Conservation (phyloP, 1,284 basidiomycete genomes). For the Ustilago vetiveriae region DNA sequence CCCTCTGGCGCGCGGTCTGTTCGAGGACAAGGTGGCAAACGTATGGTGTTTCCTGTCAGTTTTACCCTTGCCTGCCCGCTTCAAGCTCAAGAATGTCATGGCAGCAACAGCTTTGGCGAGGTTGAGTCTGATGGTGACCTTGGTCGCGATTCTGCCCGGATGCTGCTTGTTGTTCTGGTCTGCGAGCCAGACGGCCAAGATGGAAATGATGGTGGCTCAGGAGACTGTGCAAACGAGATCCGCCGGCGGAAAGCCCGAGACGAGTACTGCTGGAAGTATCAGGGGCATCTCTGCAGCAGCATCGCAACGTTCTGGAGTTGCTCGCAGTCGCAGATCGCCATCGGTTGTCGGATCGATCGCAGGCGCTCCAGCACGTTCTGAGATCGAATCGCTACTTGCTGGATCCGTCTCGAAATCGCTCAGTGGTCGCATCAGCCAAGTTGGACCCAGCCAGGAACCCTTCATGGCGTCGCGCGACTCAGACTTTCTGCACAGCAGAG, state of each 20-base stretch:
- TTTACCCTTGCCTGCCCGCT: slow-evolving; percentile 53
- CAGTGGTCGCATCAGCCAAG: slow-evolving; percentile 15
- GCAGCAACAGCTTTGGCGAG: slow-evolving; percentile 57
- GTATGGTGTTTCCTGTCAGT: slow-evolving; percentile 75
- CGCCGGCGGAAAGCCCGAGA: not conserved
- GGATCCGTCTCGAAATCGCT: slow-evolving; percentile 38
- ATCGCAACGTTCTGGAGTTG: slow-evolving; percentile 16
- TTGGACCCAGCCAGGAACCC: slow-evolving; percentile 2
- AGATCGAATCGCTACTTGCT: slow-evolving; percentile 52
- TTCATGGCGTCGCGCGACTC: slow-evolving; percentile 55
- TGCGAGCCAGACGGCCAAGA: slow-evolving; percentile 52
- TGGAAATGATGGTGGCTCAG: slow-evolving; percentile 59
- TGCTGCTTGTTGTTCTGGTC: slow-evolving; percentile 60
- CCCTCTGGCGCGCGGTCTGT: slow-evolving; percentile 86
- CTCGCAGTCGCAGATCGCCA: slow-evolving; percentile 33
- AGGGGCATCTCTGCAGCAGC: slow-evolving; percentile 7
- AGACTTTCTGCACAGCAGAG: slow-evolving; percentile 60
- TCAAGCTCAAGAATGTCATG: slow-evolving; percentile 55
- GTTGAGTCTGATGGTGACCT: slow-evolving; percentile 67
- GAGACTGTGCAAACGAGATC: slow-evolving; percentile 6
- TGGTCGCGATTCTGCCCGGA: slow-evolving; percentile 63
- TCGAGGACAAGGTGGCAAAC: slow-evolving; percentile 96
- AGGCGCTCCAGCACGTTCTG: slow-evolving; percentile 24
- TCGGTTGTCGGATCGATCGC: slow-evolving; percentile 40
- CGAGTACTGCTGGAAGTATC: slow-evolving; percentile 17